Conservation (phyloP, 129 eudicot genomes). For the Arctium minus region DNA sequence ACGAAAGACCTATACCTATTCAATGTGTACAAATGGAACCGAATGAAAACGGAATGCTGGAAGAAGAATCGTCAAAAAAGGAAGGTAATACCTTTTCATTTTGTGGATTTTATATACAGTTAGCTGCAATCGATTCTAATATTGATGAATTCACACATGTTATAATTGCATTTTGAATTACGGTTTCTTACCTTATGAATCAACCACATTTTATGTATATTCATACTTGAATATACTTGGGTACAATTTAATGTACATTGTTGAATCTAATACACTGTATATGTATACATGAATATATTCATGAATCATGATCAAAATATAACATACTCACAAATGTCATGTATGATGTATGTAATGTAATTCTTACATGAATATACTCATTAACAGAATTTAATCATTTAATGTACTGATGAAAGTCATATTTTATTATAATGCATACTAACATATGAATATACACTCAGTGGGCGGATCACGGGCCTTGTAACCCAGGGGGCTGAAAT, state of each 20-base stretch:
- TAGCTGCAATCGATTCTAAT: not conserved
- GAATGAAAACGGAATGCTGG: not conserved
- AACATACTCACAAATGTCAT: not conserved
- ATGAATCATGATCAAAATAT: no score
- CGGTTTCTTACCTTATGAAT: not conserved
- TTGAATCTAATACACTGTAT: not conserved
- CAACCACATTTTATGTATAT: not conserved
- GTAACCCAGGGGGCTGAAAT: no score
- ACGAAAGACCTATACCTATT: not conserved
- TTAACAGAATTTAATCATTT: not conserved
- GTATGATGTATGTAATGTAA: not conserved
- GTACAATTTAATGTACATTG: not conserved
- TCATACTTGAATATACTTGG: not conserved
- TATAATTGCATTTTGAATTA: not conserved
- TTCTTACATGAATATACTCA: not conserved
- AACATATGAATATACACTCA: no score
- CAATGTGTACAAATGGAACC: not conserved
- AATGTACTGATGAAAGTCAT: not conserved
- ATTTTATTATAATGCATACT: no score
- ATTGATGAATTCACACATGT: not conserved
- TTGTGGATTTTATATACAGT: not conserved
- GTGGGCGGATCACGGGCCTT: no score
- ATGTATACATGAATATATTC: no score
- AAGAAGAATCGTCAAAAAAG: not conserved
- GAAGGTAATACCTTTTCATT: not conserved